phyloP scores from a whole-genome alignment of 1,139 yeast genomes.

The Sugiyamaella grinbergsii region DNA sequence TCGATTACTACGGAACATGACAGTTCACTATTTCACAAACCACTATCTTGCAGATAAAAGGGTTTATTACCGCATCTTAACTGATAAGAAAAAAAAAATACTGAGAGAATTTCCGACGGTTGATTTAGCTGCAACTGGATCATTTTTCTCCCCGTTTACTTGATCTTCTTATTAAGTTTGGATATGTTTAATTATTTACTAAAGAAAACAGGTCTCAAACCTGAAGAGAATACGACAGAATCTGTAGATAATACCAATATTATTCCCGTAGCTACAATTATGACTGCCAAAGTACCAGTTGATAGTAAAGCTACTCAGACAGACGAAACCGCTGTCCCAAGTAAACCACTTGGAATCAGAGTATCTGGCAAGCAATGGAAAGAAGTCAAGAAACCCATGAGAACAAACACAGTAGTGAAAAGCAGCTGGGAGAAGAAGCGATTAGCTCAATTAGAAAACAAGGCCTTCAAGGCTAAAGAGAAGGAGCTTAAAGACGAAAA shows the following conservation, averaged over 20 bases:
- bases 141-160: neutral
- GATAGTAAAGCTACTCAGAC: constrained; percentile 10
- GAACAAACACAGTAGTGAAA: constrained; percentile 37
- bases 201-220: constrained; percentile 27
- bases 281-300: neutral
- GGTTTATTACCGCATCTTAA: neutral
- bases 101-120: neutral
- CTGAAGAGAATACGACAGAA: constrained; percentile 7
- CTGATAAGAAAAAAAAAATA: constrained; percentile 9
- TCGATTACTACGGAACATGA: too few relatives aligned
- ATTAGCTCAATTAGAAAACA: constrained; percentile 36
- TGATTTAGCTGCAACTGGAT: too few relatives aligned
- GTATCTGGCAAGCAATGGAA: constrained; percentile 44
- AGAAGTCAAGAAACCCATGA: constrained; percentile 40
- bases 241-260: neutral
- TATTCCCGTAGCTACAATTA: constrained; percentile 1
- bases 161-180: constrained; percentile 1
- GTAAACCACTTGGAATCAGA: constrained; percentile 24
- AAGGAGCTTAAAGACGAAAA: constrained; percentile 45
- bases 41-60: constrained; percentile 9
- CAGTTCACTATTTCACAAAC: neutral
- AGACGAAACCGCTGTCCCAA: constrained; percentile 6
- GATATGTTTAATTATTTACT: constrained; percentile 27
- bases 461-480: constrained; percentile 41
- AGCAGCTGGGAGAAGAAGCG: constrained; percentile 43